phyloP scores from a whole-genome alignment of 1,284 basidiomycete species.

The Papiliotrema nemorosa region DNA sequence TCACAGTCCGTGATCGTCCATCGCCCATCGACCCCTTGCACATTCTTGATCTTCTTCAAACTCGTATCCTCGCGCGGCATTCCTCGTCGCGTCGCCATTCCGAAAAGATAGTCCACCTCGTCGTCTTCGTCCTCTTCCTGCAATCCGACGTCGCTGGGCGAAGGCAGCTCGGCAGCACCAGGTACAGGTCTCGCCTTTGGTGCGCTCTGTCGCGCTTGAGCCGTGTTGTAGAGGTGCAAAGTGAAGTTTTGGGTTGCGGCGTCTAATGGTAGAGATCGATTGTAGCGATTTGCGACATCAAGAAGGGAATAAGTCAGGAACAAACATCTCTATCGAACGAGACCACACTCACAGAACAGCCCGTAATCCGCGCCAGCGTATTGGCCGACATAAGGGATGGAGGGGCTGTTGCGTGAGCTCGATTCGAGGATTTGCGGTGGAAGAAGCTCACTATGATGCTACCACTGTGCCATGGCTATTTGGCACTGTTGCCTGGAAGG shows the following conservation, averaged over 20 bases:
- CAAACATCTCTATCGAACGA: slow-evolving; percentile 1
- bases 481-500: slow-evolving; percentile 65
- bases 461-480: slow-evolving; percentile 85
- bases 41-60: slow-evolving; percentile 72
- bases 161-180: neutral
- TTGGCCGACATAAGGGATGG: slow-evolving; percentile 89
- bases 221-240: slow-evolving; percentile 80
- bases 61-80: slow-evolving; percentile 53
- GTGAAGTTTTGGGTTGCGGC: slow-evolving; percentile 66
- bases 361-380: slow-evolving; percentile 59
- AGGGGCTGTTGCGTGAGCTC: slow-evolving; percentile 37
- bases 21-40: slow-evolving; percentile 67
- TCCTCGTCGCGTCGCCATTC: slow-evolving; percentile 11
- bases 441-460: slow-evolving; percentile 58
- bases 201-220: slow-evolving; percentile 7
- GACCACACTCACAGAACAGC: slow-evolving; percentile 29
- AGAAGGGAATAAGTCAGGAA: slow-evolving; percentile 56
- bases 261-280: slow-evolving; percentile 39
- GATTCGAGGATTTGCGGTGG: no score
- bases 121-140: slow-evolving; percentile 25
- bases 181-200: slow-evolving; percentile 3
- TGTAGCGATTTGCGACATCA: slow-evolving; percentile 41
- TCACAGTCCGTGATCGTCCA: slow-evolving; percentile 98
- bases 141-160: slow-evolving; percentile 5
- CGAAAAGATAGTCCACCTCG: slow-evolving; percentile 41